Evolutionary conservation across 2,329 filamentous ascomycete species (phyloP).

Genomic region (Cryphonectria nitschkei): DNA sequence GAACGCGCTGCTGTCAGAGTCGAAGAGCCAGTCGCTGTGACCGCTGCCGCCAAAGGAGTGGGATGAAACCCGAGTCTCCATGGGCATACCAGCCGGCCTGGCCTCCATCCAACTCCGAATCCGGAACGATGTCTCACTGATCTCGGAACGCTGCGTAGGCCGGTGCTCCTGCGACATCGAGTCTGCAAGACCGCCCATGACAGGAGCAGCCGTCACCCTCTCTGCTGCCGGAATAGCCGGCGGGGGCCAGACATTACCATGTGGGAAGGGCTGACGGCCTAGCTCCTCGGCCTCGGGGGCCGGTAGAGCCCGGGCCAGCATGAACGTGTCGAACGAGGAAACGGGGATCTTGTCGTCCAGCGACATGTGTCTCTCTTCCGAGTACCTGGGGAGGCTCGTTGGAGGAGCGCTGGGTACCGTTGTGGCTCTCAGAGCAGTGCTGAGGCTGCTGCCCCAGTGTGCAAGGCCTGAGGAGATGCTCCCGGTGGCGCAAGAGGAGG

Average conservation of each 20-base stretch:
- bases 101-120: conserved; percentile 79
- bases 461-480: conserved; percentile 8
- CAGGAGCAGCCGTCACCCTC: conserved; percentile 48
- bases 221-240: conserved; percentile 66
- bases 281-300: conserved; percentile 41
- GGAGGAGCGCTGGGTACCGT: conserved; percentile 4
- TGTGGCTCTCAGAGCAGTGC: neutral
- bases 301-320: conserved; percentile 61
- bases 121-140: conserved; percentile 73
- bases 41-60: neutral
- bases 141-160: conserved; percentile 58
- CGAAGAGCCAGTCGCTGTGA: conserved; percentile 17
- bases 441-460: conserved; percentile 7
- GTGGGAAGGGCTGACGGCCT: conserved; percentile 43
- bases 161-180: conserved; percentile 37
- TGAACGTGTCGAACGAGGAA: conserved; percentile 67
- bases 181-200: conserved; percentile 30
- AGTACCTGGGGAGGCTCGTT: conserved; percentile 43
- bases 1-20: conserved; percentile 29
- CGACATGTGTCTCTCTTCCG: conserved; percentile 57
- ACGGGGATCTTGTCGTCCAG: conserved; percentile 48
- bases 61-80: neutral
- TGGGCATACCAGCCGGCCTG: conserved; percentile 35
- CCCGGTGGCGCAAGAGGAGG: neutral
- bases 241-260: conserved; percentile 75